Percentiles rank a stretch among this genome's conserved stretches.
phyloP scores from a whole-genome alignment of 148 eudicot species.

The Chenopodium suecicum region DNA sequence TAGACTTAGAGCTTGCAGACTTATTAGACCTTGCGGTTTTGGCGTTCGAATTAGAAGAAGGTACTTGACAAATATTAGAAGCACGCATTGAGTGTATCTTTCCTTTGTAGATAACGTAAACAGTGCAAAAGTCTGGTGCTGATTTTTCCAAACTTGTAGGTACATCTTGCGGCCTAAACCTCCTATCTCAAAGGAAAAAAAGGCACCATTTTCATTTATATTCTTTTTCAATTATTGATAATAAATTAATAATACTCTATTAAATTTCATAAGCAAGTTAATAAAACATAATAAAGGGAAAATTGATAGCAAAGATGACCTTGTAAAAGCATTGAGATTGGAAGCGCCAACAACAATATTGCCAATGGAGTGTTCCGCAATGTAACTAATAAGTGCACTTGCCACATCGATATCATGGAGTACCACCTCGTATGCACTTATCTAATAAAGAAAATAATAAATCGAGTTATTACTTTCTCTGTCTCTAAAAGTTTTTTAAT shows the following conservation, averaged over 20 bases:
- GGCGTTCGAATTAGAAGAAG: neutral
- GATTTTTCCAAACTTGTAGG: conserved; percentile 48
- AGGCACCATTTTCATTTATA: neutral
- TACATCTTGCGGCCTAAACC: conserved; percentile 54
- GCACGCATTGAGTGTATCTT: conserved; percentile 39
- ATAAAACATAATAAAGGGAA: too few relatives aligned
- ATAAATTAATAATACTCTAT: too few relatives aligned
- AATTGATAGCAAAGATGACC: conserved; percentile 22
- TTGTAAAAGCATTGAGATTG: conserved; percentile 47
- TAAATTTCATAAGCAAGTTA: too few relatives aligned
- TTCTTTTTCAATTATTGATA: too few relatives aligned
- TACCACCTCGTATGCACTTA: conserved; percentile 58
- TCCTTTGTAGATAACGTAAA: conserved; percentile 52
- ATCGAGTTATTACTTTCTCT: neutral
- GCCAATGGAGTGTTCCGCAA: conserved; percentile 33
- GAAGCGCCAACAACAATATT: conserved; percentile 63
- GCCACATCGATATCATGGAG: conserved; percentile 56
- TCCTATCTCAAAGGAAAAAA: conserved; percentile 32
- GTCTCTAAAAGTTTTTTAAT: too few relatives aligned
- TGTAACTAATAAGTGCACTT: conserved; percentile 47
- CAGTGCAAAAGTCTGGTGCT: conserved; percentile 59
- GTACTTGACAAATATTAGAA: conserved; percentile 25
- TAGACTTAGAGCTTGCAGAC: conserved; percentile 1
- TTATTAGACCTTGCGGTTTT: neutral
- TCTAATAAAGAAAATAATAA: conserved; percentile 28